A percentile compares a stretch with the other conserved stretches of the same genome.
These are phyloP conservation scores for Limonium bicolor DNA, from an alignment of 148 eudicot genomes.

Conservation along the genomic window DNA sequence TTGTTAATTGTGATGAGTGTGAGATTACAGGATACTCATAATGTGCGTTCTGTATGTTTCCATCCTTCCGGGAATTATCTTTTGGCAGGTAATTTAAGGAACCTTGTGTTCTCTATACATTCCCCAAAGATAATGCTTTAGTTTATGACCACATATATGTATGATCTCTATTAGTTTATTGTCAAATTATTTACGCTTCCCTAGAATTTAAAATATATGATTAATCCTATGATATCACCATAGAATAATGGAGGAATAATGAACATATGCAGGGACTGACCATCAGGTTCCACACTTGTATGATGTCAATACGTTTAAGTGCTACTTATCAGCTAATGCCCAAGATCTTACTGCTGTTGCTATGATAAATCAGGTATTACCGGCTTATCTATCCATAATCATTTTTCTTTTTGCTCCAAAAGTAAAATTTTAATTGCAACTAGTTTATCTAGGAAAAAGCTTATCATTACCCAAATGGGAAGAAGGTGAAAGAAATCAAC, in stretches of 20 bases:
- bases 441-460: too few species aligned
- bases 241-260: slow-evolving; percentile 3
- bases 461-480: too few species aligned
- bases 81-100: slow-evolving; percentile 70
- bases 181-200: too few species aligned
- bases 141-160: too few species aligned
- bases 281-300: slow-evolving; percentile 74
- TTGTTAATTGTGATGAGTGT: not conserved
- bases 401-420: slow-evolving; percentile 8
- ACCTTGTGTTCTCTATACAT: too few species aligned
- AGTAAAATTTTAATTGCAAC: too few species aligned
- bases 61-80: slow-evolving; percentile 87
- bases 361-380: slow-evolving; percentile 68
- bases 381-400: not conserved
- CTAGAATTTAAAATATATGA: too few species aligned
- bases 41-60: slow-evolving; percentile 74
- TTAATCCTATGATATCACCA: too few species aligned
- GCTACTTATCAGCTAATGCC: slow-evolving; percentile 52
- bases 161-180: too few species aligned
- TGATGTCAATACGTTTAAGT: slow-evolving; percentile 75
- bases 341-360: slow-evolving; percentile 44
- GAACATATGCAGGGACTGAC: slow-evolving; percentile 58
- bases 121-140: too few species aligned
- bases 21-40: slow-evolving; percentile 72
- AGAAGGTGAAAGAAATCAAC: too few species aligned